Base-by-base conservation (phyloP, 768 basidiomycete genomes). In the Phlebiopsis gigantea region DNA sequence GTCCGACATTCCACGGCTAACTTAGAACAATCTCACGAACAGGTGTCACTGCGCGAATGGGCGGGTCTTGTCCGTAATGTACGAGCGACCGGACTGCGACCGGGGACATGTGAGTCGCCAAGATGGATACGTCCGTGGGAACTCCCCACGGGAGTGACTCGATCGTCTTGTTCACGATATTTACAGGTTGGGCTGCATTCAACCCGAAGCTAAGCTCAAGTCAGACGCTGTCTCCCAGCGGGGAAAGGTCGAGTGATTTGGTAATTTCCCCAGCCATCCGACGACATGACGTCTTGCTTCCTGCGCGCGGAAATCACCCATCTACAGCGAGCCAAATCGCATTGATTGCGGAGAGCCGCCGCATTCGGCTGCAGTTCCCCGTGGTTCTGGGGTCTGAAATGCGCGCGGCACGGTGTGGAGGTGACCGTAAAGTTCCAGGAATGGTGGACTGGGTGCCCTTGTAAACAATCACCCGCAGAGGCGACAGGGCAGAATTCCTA, bases 331-430 rank as follows among this genome's bases (percentile, higher is more conserved):
- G 17, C 12, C 34, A 9, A 39, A 17, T 39, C 34, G 17, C 17
- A 17, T 17, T 39, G 34, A 39, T 39, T 48, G 28, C 26, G 46
- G 22, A 25, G 46, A 25, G 47, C 24, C 44, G 34, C 34, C 45
- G 8, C 15, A 21, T 48, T 30, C 34, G 34, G 34, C 12, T 39
- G 34, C 34, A 39, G 34, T 39, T 3, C 25, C 47, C 47, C 26
- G 19, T 21, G 46, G 24, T 15, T 25, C 50, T 51, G 50, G 50
- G 50, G 50, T 31, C 50, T 51, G 21, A 14, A 22, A 5, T 19
- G 48, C 29, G 31, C 30, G 48, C 29, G 22, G 50, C 47, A 29
- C 26, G 47, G 47, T 48, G 47, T 48, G 47, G 47, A 28, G 47
- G 9, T 22, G 22, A 15, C 34, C 21, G 49, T 19, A 14, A 31